Evolutionary conservation across 2,329 filamentous ascomycete genomes (phyloP).

Genomic region (Verticillium dahliae): DNA sequence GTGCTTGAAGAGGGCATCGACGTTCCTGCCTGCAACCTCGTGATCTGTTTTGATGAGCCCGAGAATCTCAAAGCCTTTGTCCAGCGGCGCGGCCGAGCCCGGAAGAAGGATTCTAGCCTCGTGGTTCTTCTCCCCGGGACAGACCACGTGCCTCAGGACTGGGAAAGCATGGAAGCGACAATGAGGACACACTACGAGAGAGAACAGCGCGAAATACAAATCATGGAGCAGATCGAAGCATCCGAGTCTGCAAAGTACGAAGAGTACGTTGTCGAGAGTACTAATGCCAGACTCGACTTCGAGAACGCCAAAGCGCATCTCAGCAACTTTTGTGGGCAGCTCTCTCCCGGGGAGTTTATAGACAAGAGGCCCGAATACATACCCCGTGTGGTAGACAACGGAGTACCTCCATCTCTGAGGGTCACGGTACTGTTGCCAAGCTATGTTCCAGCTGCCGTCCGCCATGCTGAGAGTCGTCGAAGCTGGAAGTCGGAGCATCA

Average conservation of each 20-base stretch:
- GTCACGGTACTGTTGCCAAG: conserved; percentile 66
- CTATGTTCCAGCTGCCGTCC: conserved; percentile 57
- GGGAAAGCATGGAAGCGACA: conserved; percentile 61
- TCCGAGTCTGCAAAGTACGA: conserved; percentile 16
- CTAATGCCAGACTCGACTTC: conserved; percentile 61
- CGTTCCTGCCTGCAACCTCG: conserved; percentile 56
- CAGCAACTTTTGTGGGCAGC: conserved; percentile 68
- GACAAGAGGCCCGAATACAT: conserved; percentile 65
- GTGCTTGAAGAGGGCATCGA: conserved; percentile 65
- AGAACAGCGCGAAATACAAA: conserved; percentile 45
- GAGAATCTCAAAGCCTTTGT: conserved; percentile 50
- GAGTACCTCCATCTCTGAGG: conserved; percentile 24
- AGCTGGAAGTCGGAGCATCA: conserved; percentile 66
- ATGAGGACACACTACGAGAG: conserved; percentile 68
- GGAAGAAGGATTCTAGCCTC: conserved; percentile 44
- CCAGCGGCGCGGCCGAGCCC: conserved; percentile 47
- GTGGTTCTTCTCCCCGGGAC: conserved; percentile 33
- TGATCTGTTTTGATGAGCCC: conserved; percentile 49
- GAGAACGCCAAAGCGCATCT: conserved; percentile 72
- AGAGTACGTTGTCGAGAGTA: conserved; percentile 30
- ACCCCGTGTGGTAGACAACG: conserved; percentile 30
- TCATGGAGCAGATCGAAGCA: conserved; percentile 42
- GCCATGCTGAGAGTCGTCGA: conserved; percentile 40
- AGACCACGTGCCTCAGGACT: conserved; percentile 33
- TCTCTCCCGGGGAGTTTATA: conserved; percentile 53